A percentile compares a stretch with the other conserved stretches of the same genome.
These are phyloP conservation scores for Rhytidiadelphus loreus DNA, from an alignment of 225 moss, liverwort and hornwort species.

Conservation along the genomic window DNA sequence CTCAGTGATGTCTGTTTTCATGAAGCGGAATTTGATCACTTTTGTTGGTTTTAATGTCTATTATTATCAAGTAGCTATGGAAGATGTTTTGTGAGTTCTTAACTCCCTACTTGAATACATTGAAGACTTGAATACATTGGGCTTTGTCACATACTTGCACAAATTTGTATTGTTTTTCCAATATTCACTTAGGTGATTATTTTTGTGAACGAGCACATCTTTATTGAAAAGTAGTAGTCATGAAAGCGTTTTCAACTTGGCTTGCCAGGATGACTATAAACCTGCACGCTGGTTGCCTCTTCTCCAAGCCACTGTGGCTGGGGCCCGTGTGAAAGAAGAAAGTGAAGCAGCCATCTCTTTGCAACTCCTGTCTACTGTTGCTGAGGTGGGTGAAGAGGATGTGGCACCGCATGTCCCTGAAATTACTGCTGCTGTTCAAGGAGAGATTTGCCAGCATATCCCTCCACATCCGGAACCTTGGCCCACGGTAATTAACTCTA, in stretches of 20 bases:
- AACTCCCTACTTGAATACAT: background rate
- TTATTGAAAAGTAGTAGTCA: background rate
- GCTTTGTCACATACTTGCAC: background rate
- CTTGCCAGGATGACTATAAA: conserved; percentile 74
- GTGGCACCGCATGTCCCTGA: conserved; percentile 87
- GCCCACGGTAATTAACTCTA: conserved; percentile 58
- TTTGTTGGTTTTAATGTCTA: background rate
- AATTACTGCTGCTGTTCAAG: conserved; percentile 77
- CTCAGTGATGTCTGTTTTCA: background rate
- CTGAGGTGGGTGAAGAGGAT: conserved; percentile 92
- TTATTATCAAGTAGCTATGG: background rate
- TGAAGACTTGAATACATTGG: background rate
- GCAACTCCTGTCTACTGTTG: conserved; percentile 82
- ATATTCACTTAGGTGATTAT: background rate
- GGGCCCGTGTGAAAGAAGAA: conserved; percentile 70
- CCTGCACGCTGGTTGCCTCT: conserved; percentile 84
- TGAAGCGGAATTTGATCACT: background rate
- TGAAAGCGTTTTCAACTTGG: background rate
- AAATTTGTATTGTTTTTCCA: background rate
- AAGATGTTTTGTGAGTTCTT: background rate
- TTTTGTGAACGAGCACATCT: background rate
- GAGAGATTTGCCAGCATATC: conserved; percentile 63
- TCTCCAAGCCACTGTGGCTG: conserved; percentile 87
- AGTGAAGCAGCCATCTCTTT: conserved; percentile 75
- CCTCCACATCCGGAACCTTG: conserved; percentile 97